phyloP scores from a whole-genome alignment of 176 grass and related monocot species.

The Tillandsia fasciculata region DNA sequence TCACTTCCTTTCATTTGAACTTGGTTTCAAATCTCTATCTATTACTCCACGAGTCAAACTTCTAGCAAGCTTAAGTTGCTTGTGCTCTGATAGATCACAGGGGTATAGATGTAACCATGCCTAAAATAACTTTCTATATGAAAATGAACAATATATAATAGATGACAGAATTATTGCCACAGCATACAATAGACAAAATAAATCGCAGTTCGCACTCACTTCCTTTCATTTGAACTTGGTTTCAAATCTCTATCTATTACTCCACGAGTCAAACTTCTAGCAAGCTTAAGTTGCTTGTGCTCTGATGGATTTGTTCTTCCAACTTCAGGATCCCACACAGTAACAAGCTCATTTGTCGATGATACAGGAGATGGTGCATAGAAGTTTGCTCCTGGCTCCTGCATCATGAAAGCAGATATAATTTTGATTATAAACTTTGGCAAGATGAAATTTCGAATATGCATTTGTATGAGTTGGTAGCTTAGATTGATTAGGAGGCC shows the following conservation, averaged over 20 bases:
- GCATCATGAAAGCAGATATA: slow-evolving; percentile 14
- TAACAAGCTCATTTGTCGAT: slow-evolving; percentile 82
- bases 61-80: slow-evolving; percentile 86
- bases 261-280: slow-evolving; percentile 86
- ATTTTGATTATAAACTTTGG: slow-evolving; percentile 5
- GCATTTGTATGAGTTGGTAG: background rate
- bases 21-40: slow-evolving; percentile 96
- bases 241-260: slow-evolving; percentile 96
- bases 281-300: slow-evolving; percentile 90
- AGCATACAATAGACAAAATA: slow-evolving; percentile 5
- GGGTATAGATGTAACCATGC: no score
- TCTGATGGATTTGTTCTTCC: slow-evolving; percentile 89
- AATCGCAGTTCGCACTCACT: slow-evolving; percentile 40
- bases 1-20: slow-evolving; percentile 77
- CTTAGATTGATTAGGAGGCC: background rate
- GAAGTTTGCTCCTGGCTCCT: slow-evolving; percentile 86
- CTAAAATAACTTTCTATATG: background rate
- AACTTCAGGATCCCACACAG: slow-evolving; percentile 77
- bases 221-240: slow-evolving; percentile 81
- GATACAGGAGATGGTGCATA: slow-evolving; percentile 53
- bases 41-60: slow-evolving; percentile 94
- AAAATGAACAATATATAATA: background rate
- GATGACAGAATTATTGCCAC: background rate
- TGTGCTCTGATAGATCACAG: slow-evolving; percentile 69
- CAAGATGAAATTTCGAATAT: background rate